Evolutionary conservation across 371 early-diverging fungal species (phyloP), one percentile per base, ranked within the genome.

Genomic region (Lichtheimia ornata): DNA sequence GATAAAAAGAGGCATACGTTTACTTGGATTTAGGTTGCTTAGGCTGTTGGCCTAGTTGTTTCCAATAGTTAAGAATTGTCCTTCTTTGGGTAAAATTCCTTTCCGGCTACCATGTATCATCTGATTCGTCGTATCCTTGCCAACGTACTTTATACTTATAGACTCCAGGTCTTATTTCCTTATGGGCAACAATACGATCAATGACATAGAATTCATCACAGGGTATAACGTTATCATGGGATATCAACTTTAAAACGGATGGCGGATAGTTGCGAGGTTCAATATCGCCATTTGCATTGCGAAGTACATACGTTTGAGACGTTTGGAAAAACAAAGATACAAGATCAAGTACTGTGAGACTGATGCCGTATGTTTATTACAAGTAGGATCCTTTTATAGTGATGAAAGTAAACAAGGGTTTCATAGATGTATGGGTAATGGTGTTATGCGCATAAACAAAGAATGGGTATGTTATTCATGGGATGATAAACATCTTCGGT

Each of bases 31-130:
- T n/a, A n/a, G n/a, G n/a, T n/a, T n/a, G n/a, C n/a, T n/a, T n/a
- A n/a, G n/a, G n/a, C n/a, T n/a, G n/a, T n/a, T n/a, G n/a, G n/a
- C n/a, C n/a, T n/a, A 22, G 22, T 22, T 22, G 22, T 53, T 42
- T 49, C 58, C 62, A 60, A 41, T 65, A 62, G 40, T 65, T 50
- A 18, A 41, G 50, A 11, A 69, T 62, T 5, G 56, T 15, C n/a
- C 18, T 40, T 17, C 53, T 49, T 63, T 65, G 61, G 11, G 35
- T 49, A 17, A 70, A 62, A 30, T 60, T 56, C 12, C 28, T 30
- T 5, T 50, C n/a, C 0, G 28, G n/a, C 18, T 59, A 9, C 59
- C 59, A 59, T 2, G 59, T 59, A 35, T 59, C 51, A 51, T 59
- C 50, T 3, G 44, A 44, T 2, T 5, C 3, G 0, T 12, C 18